Percentiles rank a stretch among this genome's conserved stretches.
Evolutionary conservation across 202 grass and related monocot genomes (phyloP).

Genomic region (Panicum hallii): DNA sequence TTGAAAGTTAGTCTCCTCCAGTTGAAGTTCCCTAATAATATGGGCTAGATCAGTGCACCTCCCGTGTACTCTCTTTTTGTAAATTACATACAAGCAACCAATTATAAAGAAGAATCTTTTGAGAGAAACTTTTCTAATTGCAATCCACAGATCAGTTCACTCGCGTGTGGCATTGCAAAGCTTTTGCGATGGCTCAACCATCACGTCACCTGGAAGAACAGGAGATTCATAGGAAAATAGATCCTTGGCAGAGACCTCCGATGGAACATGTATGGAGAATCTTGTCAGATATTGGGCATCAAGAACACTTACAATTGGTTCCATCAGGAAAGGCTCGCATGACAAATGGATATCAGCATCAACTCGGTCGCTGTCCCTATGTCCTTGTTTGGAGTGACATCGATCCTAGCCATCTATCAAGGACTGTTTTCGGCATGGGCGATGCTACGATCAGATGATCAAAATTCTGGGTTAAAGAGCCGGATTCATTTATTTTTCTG

Average conservation of each 20-base stretch:
- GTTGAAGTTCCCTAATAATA: background rate
- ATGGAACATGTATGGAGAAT: conserved; percentile 2
- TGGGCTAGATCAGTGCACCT: background rate
- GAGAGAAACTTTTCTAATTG: background rate
- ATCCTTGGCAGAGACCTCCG: background rate
- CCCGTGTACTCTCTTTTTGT: background rate
- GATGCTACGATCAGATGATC: background rate
- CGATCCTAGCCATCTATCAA: conserved; percentile 19
- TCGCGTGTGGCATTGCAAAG: background rate
- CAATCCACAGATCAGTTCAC: background rate
- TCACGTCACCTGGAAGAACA: background rate
- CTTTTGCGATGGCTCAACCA: background rate
- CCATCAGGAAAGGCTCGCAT: background rate
- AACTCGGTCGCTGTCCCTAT: background rate
- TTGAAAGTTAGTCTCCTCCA: background rate
- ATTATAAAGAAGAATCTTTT: background rate
- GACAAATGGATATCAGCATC: background rate
- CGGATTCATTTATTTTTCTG: background rate
- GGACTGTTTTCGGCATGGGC: background rate
- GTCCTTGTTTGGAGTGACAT: conserved; percentile 15
- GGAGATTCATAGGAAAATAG: background rate
- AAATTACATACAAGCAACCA: background rate
- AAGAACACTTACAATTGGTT: conserved; percentile 27
- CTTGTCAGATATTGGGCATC: conserved; percentile 3
- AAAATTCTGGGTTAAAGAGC: background rate